Base-by-base conservation (phyloP, 306 rosid genomes). In the Arachis hypogaea region DNA sequence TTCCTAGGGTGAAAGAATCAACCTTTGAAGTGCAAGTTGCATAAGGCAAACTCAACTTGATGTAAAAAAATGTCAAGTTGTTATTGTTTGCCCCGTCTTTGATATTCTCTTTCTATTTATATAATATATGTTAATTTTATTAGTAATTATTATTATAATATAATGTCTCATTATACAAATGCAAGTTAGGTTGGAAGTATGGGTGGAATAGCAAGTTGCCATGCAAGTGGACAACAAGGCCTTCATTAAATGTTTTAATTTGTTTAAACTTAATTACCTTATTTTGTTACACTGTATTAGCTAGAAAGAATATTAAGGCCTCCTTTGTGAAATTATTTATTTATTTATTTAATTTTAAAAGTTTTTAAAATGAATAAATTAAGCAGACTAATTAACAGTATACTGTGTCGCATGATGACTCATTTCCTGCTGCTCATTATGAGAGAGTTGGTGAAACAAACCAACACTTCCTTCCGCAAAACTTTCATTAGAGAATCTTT, bases 171-270 rank as follows among this genome's bases (percentile, higher is more conserved):
- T 11, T 28, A 74, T 60, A 69, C 51, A 68, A 44, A 7, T 76
- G 72, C 56, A 43, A 56, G 71, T 43, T 74, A 42, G 49, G 69
- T 68, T 51, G 80, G 74, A 72, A 70, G 76, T 51, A 78, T 74
- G 59, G 82, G 54, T 3, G 47, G 54, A 43, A 10, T 50, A 43
- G 88, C 92, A 88, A 88, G 76, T 88, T 81, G 88, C 61, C 14
- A 5, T 82, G 86, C 93, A 88, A 88, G 88, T 88, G 75, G 93
- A 40, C 69, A 66, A 81, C 75, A 66, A 72, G 73, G 77, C 66
- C 43, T 76, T 78, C 46, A 63, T 55, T 74, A 61, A 61, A 38
- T 78, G 71, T 63, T 52, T 51, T 12, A 52, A 12, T 52, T 52
- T 64, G n/a, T n/a, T 66, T 33, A 42, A 56, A 36, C 74, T 79